These are phyloP conservation scores for Persicaria tinctoria DNA, from an alignment of 148 eudicot species.

Conservation along the genomic window DNA sequence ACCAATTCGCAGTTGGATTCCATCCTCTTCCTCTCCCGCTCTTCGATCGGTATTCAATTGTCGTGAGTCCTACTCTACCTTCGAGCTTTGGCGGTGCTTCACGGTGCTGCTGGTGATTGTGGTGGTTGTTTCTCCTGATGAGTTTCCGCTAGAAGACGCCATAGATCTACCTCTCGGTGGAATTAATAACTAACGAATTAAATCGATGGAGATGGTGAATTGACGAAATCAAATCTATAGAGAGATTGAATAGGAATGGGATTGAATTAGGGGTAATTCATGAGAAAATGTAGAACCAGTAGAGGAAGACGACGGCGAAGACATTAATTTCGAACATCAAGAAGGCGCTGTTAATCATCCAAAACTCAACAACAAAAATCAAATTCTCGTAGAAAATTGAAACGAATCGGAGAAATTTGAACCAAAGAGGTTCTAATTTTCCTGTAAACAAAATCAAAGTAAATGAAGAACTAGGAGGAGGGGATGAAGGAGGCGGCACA, in stretches of 20 bases:
- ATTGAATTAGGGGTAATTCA: constrained; percentile 16
- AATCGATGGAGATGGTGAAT: no score
- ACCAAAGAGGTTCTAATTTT: neutral
- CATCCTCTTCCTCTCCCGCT: constrained; percentile 65
- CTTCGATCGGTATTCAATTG: constrained; percentile 35
- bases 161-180: neutral
- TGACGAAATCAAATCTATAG: neutral
- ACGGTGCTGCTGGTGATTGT: constrained; percentile 31
- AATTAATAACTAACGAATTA: neutral
- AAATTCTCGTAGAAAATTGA: neutral
- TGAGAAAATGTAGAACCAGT: constrained; percentile 88
- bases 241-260: neutral
- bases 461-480: neutral
- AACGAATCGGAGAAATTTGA: neutral
- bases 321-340: constrained; percentile 85
- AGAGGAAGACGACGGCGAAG: constrained; percentile 87
- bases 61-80: constrained; percentile 33
- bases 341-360: constrained; percentile 44
- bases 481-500: neutral
- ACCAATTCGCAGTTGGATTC: constrained; percentile 78
- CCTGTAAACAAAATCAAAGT: neutral
- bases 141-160: constrained; percentile 16
- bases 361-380: neutral
- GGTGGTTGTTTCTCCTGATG: constrained; percentile 51
- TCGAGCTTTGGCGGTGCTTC: constrained; percentile 22